phyloP scores from a whole-genome alignment of 2,329 filamentous ascomycete species.

The Harringtonia aguacate region DNA sequence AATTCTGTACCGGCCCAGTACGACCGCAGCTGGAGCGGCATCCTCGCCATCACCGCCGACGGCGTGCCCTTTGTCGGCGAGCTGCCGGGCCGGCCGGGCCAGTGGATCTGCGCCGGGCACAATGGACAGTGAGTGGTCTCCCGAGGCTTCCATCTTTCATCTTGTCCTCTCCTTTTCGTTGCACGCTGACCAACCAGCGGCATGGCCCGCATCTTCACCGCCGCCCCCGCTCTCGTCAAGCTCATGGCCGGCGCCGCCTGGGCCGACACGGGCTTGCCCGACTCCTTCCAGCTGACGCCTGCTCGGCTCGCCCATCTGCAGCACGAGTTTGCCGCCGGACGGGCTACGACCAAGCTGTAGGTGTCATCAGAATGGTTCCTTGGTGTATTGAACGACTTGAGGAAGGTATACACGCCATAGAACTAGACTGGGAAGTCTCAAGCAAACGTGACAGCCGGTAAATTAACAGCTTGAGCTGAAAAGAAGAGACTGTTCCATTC shows the following conservation, averaged over 20 bases:
- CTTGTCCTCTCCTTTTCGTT: no score
- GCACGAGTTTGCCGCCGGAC: background rate
- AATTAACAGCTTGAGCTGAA: no score
- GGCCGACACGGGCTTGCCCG: background rate
- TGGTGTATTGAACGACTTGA: no score
- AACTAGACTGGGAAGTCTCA: no score
- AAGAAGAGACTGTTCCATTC: no score
- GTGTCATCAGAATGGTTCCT: no score
- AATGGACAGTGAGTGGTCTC: constrained; percentile 1
- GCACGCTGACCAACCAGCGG: background rate
- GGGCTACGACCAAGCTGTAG: no score
- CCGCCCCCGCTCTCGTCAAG: constrained; percentile 1
- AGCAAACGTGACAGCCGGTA: no score
- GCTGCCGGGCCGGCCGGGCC: background rate
- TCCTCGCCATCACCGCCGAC: background rate
- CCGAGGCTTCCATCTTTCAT: no score
- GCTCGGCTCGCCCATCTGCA: background rate
- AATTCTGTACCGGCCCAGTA: background rate
- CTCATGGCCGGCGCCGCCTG: constrained; percentile 1
- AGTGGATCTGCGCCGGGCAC: constrained; percentile 4
- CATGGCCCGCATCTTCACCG: constrained; percentile 3
- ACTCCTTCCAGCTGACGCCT: background rate
- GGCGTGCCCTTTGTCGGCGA: constrained; percentile 2
- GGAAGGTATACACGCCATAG: no score
- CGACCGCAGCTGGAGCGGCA: constrained; percentile 4